Evolutionary conservation across 2,329 filamentous ascomycete genomes (phyloP).

Genomic region (Sclerotiophoma versabilis): DNA sequence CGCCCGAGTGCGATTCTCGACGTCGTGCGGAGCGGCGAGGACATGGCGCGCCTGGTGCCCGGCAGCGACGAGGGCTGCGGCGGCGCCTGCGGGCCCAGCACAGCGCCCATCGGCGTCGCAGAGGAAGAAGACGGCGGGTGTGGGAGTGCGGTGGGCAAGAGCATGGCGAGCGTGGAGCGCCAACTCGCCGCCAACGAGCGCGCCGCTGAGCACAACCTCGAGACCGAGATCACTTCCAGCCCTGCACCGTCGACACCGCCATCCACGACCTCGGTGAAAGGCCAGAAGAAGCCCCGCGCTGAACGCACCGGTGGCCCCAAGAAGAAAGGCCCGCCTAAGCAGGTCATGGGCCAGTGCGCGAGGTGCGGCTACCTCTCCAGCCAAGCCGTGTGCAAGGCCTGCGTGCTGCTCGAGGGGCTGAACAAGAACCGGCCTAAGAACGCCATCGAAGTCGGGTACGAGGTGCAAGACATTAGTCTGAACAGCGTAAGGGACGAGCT

Average conservation of each 20-base stretch:
- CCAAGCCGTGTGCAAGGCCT: conserved; percentile 92
- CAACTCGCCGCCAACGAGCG: conserved; percentile 70
- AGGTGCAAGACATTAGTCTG: conserved; percentile 29
- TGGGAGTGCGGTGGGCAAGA: conserved; percentile 72
- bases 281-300: conserved; percentile 26
- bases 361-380: conserved; percentile 96
- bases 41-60: conserved; percentile 90
- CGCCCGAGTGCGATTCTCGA: conserved; percentile 93
- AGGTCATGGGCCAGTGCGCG: conserved; percentile 82
- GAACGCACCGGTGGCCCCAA: conserved; percentile 25
- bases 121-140: conserved; percentile 75
- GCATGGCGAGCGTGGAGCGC: conserved; percentile 81
- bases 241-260: background rate
- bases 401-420: conserved; percentile 83
- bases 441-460: conserved; percentile 40
- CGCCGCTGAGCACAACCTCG: conserved; percentile 62
- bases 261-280: conserved; percentile 14
- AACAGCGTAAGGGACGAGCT: conserved; percentile 34
- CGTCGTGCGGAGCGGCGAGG: conserved; percentile 92
- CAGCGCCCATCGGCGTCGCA: conserved; percentile 57
- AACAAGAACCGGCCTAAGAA: conserved; percentile 72
- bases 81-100: conserved; percentile 41
- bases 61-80: conserved; percentile 49
- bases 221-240: conserved; percentile 67
- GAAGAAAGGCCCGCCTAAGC: conserved; percentile 53